phyloP scores from a whole-genome alignment of 805 yeast species.

The Zygosaccharomyces gambellarensis region DNA sequence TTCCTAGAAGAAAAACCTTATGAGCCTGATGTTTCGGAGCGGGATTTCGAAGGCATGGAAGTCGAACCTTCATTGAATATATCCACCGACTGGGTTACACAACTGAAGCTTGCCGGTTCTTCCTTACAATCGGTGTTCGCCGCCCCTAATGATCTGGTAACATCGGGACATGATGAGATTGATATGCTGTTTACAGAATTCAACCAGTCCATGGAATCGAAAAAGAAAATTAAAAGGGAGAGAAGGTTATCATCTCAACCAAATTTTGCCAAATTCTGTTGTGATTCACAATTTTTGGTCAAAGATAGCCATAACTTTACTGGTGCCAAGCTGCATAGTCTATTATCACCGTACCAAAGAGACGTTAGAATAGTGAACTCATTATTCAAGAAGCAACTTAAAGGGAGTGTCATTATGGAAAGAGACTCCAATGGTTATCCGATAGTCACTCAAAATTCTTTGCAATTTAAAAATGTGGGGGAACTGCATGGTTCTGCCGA shows the following conservation, averaged over 20 bases:
- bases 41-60: conserved; percentile 43
- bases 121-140: conserved; percentile 34
- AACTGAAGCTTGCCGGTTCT: conserved; percentile 47
- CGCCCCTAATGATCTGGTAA: conserved; percentile 5
- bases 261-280: conserved; percentile 24
- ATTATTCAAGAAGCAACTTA: conserved; percentile 25
- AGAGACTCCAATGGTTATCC: conserved; percentile 39
- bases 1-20: conserved; percentile 59
- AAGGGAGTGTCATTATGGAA: conserved; percentile 18
- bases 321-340: conserved; percentile 13
- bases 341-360: conserved; percentile 5
- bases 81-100: conserved; percentile 61
- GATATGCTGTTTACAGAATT: conserved; percentile 39
- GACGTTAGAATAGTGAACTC: conserved; percentile 14
- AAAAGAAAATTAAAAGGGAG: conserved; percentile 29
- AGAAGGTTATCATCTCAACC: conserved; percentile 22
- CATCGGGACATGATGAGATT: conserved; percentile 8
- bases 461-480: conserved; percentile 30
- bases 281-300: conserved; percentile 17
- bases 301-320: conserved; percentile 7
- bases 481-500: conserved; percentile 14
- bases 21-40: conserved; percentile 56
- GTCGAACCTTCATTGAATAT: conserved; percentile 44
- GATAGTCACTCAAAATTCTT: conserved; percentile 31
- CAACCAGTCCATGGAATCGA: conserved; percentile 31